Evolutionary conservation across 2,329 filamentous ascomycete species (phyloP).

Genomic region (Penicillium hordei): DNA sequence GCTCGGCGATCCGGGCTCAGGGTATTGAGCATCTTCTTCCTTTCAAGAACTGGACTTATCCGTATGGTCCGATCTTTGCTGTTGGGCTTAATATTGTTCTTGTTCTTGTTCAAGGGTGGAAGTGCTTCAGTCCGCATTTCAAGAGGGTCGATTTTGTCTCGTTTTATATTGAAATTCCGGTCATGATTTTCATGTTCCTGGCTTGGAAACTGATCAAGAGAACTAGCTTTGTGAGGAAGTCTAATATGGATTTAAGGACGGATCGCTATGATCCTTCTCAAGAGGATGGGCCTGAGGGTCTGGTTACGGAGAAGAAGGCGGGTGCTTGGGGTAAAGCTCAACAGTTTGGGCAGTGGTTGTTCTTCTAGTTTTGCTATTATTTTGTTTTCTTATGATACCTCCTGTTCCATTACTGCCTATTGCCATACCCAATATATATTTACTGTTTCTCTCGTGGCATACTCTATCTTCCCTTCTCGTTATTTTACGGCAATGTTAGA

Average conservation of each 20-base stretch:
- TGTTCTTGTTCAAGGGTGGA: conserved; percentile 62
- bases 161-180: conserved; percentile 62
- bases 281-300: conserved; percentile 30
- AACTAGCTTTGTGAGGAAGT: conserved; percentile 47
- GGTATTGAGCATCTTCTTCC: conserved; percentile 62
- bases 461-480: neutral
- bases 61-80: conserved; percentile 58
- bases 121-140: conserved; percentile 60
- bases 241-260: conserved; percentile 54
- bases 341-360: conserved; percentile 41
- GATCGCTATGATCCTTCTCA: conserved; percentile 43
- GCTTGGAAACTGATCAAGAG: conserved; percentile 56
- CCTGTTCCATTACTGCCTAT: neutral
- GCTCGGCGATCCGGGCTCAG: conserved; percentile 56
- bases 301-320: conserved; percentile 10
- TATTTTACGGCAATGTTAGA: neutral
- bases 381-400: conserved; percentile 9
- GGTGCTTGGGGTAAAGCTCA: conserved; percentile 27
- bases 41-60: conserved; percentile 68
- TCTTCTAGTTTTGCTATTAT: conserved; percentile 27
- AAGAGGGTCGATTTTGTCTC: conserved; percentile 61
- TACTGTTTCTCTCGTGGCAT: neutral
- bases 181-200: conserved; percentile 58
- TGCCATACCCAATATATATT: neutral
- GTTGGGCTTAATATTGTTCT: conserved; percentile 60